A percentile compares a stretch with the other conserved stretches of the same genome.
Conservation (phyloP, 345 rosid genomes). For the Populus alba region DNA sequence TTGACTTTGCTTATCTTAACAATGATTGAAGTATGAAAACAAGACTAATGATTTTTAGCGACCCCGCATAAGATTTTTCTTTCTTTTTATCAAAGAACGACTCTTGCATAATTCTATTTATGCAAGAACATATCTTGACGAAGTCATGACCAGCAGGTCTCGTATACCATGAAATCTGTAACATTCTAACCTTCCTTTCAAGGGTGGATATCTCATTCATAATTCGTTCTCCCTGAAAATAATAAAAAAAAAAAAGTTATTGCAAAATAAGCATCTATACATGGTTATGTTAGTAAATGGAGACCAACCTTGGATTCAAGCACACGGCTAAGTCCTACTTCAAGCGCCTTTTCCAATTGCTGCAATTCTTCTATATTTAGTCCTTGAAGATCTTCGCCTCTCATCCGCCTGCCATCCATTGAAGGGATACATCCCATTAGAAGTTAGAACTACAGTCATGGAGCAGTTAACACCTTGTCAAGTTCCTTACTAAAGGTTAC, state of each 20-base stretch:
- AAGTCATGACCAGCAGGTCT: background rate
- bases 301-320: slow-evolving; percentile 12
- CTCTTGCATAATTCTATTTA: background rate
- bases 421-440: background rate
- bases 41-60: background rate
- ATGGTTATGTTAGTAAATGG: background rate
- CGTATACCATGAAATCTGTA: background rate
- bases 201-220: slow-evolving; percentile 47
- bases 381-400: slow-evolving; percentile 29
- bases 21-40: too few relatives aligned
- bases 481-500: slow-evolving; percentile 8
- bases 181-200: slow-evolving; percentile 45
- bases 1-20: background rate
- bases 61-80: background rate
- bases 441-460: background rate
- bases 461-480: background rate
- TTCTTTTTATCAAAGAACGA: background rate
- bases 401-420: slow-evolving; percentile 18
- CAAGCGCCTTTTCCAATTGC: slow-evolving; percentile 18
- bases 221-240: slow-evolving; percentile 38
- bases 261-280: background rate
- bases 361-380: slow-evolving; percentile 22
- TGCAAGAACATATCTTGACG: background rate
- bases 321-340: slow-evolving; percentile 20
- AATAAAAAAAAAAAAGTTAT: background rate